These are phyloP conservation scores for Piloderma croceum DNA, from an alignment of 768 basidiomycete genomes.

Conservation along the genomic window DNA sequence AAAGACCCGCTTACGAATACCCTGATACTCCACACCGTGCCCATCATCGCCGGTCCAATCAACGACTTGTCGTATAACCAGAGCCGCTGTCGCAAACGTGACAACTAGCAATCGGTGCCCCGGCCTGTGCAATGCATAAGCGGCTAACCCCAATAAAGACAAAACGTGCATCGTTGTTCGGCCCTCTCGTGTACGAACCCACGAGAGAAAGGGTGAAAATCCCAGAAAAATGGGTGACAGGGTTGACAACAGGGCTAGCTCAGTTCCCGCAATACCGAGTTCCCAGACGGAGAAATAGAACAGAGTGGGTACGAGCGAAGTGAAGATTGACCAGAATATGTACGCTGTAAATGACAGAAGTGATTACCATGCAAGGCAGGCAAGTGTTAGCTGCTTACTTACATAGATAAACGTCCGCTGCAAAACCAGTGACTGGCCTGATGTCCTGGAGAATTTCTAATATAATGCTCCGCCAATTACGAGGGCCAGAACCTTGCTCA, in stretches of 20 bases:
- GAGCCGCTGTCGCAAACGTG: conserved; percentile 44
- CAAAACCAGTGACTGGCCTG: conserved; percentile 34
- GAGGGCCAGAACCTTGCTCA: too few relatives aligned
- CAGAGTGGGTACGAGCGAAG: conserved; percentile 68
- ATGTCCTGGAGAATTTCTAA: too few relatives aligned
- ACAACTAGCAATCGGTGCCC: conserved; percentile 53
- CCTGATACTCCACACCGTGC: conserved; percentile 45
- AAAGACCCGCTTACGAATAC: conserved; percentile 34
- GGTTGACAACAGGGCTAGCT: conserved; percentile 65
- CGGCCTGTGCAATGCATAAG: conserved; percentile 48
- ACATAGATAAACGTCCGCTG: conserved; percentile 56
- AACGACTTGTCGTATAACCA: conserved; percentile 45
- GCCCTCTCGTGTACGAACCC: conserved; percentile 44
- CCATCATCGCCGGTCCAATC: conserved; percentile 48
- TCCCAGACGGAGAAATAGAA: conserved; percentile 95
- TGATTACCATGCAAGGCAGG: background rate
- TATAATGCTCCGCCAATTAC: too few relatives aligned
- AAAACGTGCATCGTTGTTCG: conserved; percentile 43
- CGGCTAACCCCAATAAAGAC: conserved; percentile 47
- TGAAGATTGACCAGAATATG: conserved; percentile 80
- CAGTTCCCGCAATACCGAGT: conserved; percentile 77
- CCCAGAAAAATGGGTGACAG: conserved; percentile 65
- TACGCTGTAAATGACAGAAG: conserved; percentile 44
- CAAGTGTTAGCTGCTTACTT: conserved; percentile 22
- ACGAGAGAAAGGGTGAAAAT: conserved; percentile 36